phyloP scores from a whole-genome alignment of 1,139 yeast species.

The Magnusiomyces sp. region DNA sequence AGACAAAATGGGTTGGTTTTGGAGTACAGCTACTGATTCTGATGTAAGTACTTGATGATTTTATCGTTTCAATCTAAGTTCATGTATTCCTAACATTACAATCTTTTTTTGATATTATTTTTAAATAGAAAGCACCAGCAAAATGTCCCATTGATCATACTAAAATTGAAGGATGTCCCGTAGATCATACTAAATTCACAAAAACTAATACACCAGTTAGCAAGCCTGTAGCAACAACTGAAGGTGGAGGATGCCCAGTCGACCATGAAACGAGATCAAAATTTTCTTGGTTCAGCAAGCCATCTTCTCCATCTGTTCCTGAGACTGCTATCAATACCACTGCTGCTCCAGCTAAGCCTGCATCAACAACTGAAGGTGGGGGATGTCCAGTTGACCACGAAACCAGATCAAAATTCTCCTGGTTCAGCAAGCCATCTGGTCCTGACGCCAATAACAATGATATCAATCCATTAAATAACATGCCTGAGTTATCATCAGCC shows the following conservation, averaged over 20 bases:
- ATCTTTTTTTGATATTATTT: neutral
- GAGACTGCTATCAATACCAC: neutral
- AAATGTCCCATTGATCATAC: constrained; percentile 42
- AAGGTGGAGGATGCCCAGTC: constrained; percentile 35
- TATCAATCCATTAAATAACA: constrained; percentile 71
- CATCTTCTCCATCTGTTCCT: too few species aligned
- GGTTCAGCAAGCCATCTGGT: constrained; percentile 17
- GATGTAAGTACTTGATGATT: constrained; percentile 34
- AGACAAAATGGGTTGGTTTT: constrained; percentile 23
- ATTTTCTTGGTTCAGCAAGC: constrained; percentile 17
- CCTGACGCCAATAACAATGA: constrained; percentile 28
- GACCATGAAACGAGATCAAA: constrained; percentile 23
- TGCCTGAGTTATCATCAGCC: constrained; percentile 68
- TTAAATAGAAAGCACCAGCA: constrained; percentile 17
- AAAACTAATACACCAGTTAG: too few species aligned
- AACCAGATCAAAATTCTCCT: constrained; percentile 17
- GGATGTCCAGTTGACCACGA: constrained; percentile 33
- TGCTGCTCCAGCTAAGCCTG: constrained; percentile 14
- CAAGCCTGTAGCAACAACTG: too few species aligned
- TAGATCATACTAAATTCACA: too few species aligned
- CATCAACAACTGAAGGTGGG: constrained; percentile 6
- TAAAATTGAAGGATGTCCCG: constrained; percentile 20
- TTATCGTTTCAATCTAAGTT: neutral
- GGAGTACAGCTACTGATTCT: constrained; percentile 37
- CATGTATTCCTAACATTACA: constrained; percentile 2